Base-by-base conservation (phyloP, 192 early-diverging fungal species). In the Rhizophagus clarus region DNA sequence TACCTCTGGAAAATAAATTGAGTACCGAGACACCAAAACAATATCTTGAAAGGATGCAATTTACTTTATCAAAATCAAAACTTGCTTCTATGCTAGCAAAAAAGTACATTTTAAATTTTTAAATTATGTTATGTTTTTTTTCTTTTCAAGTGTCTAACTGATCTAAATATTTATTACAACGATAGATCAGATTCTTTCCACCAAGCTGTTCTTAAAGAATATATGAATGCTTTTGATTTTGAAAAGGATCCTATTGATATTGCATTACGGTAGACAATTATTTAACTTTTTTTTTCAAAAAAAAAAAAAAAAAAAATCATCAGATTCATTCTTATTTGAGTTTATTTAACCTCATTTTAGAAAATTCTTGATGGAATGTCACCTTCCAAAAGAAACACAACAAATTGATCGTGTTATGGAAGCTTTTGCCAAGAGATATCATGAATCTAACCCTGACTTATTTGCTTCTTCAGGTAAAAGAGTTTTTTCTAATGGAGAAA, bases 361-460 rank as follows among this genome's bases (percentile, higher is more conserved):
- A 77, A 91, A 90, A 85, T 87, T 95, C 51, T 85, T 96, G 64
- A 86, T 89, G 60, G 87, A 91, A 82, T 89, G 94, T 60, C 87
- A 89, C 61, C 87, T 96, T 60, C 95, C 95, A 12, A 90, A 91
- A 64, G 95, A 96, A 86, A 87, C 91, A 61, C 94, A 95, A 84
- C 92, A 96, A 83, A 96, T 96, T 76, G 95, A 96, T 83, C 88
- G 93, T n/a, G 89, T 93, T 34, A 86, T 96, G 72, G 89, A 89
- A 29, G 85, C 91, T 17, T 96, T 96, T 87, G 91, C 93, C 20
- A 84, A 84, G 79, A 88, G 88, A 64, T 96, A 95, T 81, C 87
- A 92, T 84, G 80, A 80, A 40, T 91, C 90, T 81, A 95, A 95
- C 80, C 85, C 88, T 0, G 87, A 87, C 56, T 77, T 95, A 61